phyloP scores from a whole-genome alignment of 257 asterid species.

The Parsonsia alboflavescens region DNA sequence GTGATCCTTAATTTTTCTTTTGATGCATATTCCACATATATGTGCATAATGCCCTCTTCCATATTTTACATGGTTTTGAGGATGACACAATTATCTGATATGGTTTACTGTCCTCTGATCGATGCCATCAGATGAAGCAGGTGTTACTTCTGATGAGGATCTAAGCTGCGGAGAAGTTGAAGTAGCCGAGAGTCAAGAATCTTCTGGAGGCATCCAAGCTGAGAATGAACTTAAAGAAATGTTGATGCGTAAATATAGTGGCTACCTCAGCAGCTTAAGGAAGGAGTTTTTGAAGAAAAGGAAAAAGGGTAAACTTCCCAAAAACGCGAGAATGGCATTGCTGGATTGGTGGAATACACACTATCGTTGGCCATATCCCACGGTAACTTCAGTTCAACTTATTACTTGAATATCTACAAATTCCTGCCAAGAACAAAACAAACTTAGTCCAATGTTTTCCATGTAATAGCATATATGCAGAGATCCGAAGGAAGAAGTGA shows the following conservation, averaged over 20 bases:
- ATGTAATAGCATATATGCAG: too few species aligned
- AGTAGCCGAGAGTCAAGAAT: constrained; percentile 30
- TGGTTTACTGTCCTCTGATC: not conserved
- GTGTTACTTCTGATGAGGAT: constrained; percentile 45
- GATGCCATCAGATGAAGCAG: constrained; percentile 38
- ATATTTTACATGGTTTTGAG: too few species aligned
- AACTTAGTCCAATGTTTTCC: too few species aligned
- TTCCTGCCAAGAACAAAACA: not conserved
- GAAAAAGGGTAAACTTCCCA: constrained; percentile 68
- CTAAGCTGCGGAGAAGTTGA: constrained; percentile 35
- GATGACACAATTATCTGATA: not conserved
- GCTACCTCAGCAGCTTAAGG: constrained; percentile 58
- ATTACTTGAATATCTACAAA: not conserved
- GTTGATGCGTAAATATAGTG: constrained; percentile 73
- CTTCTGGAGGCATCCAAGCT: constrained; percentile 18
- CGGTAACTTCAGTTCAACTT: constrained; percentile 37
- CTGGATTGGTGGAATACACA: constrained; percentile 85
- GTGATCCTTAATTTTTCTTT: not conserved
- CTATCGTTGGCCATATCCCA: constrained; percentile 89
- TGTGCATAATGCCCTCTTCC: not conserved
- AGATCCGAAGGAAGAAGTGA: not conserved
- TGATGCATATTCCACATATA: not conserved
- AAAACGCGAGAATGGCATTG: constrained; percentile 50
- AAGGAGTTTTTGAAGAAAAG: constrained; percentile 65
- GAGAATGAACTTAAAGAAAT: constrained; percentile 51